A percentile compares a stretch with the other conserved stretches of the same genome.
Conservation (phyloP, 257 asterid genomes). For the Solanum microdontum region DNA sequence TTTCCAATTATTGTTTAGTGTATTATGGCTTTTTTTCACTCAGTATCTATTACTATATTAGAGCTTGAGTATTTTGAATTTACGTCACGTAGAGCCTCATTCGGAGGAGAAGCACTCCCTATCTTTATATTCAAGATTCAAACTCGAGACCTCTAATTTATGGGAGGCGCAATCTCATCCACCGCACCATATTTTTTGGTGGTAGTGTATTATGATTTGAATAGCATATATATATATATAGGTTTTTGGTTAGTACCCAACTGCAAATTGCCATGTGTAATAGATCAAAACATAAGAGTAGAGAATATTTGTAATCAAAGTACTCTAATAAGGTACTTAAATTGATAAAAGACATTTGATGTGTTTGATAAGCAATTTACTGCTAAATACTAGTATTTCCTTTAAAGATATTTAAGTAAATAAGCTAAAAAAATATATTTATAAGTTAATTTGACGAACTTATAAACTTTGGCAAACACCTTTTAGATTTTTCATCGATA, state of each 20-base stretch:
- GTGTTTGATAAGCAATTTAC: neutral
- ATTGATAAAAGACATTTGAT: neutral
- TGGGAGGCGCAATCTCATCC: neutral
- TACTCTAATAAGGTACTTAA: neutral
- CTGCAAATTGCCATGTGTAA: neutral
- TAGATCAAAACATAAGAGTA: neutral
- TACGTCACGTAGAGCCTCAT: neutral
- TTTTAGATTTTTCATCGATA: neutral
- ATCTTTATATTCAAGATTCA: neutral
- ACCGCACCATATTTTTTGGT: fast-evolving
- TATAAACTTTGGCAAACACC: neutral
- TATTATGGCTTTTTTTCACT: neutral
- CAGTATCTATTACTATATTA: too few species aligned
- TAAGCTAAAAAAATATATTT: neutral
- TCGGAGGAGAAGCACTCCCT: neutral
- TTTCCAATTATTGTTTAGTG: neutral
- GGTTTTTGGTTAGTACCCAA: too few species aligned
- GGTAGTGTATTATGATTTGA: neutral
- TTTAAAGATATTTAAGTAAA: too few species aligned
- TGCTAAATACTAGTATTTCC: neutral
- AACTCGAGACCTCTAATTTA: neutral
- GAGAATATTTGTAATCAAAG: neutral
- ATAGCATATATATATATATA: neutral
- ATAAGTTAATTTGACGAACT: neutral
- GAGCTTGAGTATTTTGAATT: neutral